Evolutionary conservation across 495 filamentous ascomycete species (phyloP), one percentile per base, ranked within the genome.

Genomic region (Podospora conica): DNA sequence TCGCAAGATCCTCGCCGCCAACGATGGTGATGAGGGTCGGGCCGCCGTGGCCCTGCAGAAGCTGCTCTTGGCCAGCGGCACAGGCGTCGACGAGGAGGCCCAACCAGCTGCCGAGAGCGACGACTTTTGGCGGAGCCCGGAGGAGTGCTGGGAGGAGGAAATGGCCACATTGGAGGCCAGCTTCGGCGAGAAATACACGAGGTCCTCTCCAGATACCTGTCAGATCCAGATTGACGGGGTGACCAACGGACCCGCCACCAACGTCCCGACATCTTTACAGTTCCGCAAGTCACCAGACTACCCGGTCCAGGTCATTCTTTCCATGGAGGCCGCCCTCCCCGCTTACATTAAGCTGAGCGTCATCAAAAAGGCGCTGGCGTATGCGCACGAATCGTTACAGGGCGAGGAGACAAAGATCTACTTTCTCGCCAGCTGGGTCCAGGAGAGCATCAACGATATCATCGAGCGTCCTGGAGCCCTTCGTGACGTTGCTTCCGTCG

Each of bases 281-380:
- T 79, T 86, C 66, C 78, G 82, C 56, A 82, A 74, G 66, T 77
- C 82, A 4, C 76, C 77, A 2, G 79, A 85, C 64, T 98, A 98
- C 77, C 95, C 95, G 9, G 76, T 82, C 3, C 82, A 91, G 68
- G 90, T 95, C n/a, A 80, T 93, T 11, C 80, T 98, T 40, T 84
- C 87, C 0, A 78, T 97, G 28, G 77, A 83, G 25, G 78, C 88
- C 33, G 77, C 76, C 5, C 81, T 98, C n/a, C 95, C 95, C 7
- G 89, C 94, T 9, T 96, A 98, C 70, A 96, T 98, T 67, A 89
- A 91, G 55, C 82, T 98, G 4, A 96, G 92, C 71, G 87, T 96
- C 18, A 90, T 94, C 72, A 89, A 92, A 67, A 89, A 89, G 76
- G 86, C 86, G 2, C 81, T 96, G 3, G 78, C 84, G 18, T 85